Base-by-base conservation (phyloP, 495 filamentous ascomycete genomes). In the Durotheca rogersii region DNA sequence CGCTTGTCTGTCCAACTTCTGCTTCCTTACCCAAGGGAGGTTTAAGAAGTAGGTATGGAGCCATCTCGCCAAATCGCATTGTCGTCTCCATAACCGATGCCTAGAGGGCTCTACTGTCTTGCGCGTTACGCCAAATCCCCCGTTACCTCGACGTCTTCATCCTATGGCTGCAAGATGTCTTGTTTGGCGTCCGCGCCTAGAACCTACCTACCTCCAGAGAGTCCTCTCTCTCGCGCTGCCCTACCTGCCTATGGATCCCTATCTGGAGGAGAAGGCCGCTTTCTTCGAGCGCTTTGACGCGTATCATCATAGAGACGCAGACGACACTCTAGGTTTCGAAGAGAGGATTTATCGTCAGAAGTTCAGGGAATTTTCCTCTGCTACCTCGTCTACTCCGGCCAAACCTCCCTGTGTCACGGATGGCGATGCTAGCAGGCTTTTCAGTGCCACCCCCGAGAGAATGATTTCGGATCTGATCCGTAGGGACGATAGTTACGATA, bases 201-300 rank as follows among this genome's bases (percentile, higher is more conserved):
- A 38, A 38, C 18, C 10, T 6, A 29, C 33, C 12, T 27, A 3
- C 27, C 41, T n/a, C 2, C n/a, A n/a, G n/a, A 45, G 19, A 29
- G 23, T 40, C 11, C 17, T 9, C 37, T 6, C n/a, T 18, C 29
- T 42, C 40, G 30, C 45, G n/a, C 7, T 20, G 7, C 23, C 23
- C 12, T 39, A 36, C 3, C 17, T 11, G 27, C 17, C 33, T 32
- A 66, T 63, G 62, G 52, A 60, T 41, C 19, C 36, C 31, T 37
- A 48, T 20, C 33, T 66, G 34, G 41, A 53, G 41, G 60, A 66
- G 10, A 66, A 66, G 41, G 12, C 46, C 16, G 56, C 56, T 25
- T 66, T 66, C 51, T 66, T 66, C 46, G 53, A 60, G 32, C 36
- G 41, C 31, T 37, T 66, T 17, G 20, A 42, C 14, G 47, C 37